Percentiles rank a stretch among this genome's conserved stretches.
phyloP scores from a whole-genome alignment of 148 eudicot genomes.

The Camellia granthamiana region DNA sequence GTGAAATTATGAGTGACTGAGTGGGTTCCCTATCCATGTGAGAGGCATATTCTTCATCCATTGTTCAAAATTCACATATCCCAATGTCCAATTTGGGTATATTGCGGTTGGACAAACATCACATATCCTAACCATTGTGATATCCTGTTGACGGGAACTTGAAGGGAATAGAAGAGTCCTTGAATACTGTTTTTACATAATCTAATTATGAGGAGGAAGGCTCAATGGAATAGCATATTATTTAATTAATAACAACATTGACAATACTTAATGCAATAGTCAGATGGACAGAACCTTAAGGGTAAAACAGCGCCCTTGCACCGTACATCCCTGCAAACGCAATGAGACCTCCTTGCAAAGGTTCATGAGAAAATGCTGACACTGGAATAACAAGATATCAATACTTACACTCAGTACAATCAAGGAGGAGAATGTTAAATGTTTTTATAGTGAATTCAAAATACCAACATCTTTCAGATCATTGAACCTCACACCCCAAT shows the following conservation, averaged over 20 bases:
- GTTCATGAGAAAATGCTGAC: constrained; percentile 54
- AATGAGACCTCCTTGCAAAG: constrained; percentile 89
- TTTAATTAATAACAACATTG: background rate
- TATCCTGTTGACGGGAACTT: background rate
- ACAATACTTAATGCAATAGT: background rate
- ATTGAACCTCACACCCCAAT: constrained; percentile 97
- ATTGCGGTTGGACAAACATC: constrained; percentile 1
- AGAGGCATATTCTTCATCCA: background rate
- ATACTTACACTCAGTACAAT: constrained; percentile 10
- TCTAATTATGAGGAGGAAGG: background rate
- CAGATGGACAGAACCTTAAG: constrained; percentile 49
- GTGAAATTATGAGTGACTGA: background rate
- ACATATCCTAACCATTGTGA: background rate
- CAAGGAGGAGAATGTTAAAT: constrained; percentile 5
- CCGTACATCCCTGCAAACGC: constrained; percentile 82
- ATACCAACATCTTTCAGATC: constrained; percentile 64
- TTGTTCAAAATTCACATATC: background rate
- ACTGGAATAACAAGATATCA: constrained; percentile 40
- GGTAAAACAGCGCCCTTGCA: constrained; percentile 76
- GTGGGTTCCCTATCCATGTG: background rate
- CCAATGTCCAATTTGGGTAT: background rate
- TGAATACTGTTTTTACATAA: background rate
- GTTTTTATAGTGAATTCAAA: background rate
- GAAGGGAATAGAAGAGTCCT: background rate
- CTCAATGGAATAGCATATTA: background rate